Evolutionary conservation across 306 rosid genomes (phyloP), one percentile per base, ranked within the genome.

Genomic region (Trichosanthes cucumerina): DNA sequence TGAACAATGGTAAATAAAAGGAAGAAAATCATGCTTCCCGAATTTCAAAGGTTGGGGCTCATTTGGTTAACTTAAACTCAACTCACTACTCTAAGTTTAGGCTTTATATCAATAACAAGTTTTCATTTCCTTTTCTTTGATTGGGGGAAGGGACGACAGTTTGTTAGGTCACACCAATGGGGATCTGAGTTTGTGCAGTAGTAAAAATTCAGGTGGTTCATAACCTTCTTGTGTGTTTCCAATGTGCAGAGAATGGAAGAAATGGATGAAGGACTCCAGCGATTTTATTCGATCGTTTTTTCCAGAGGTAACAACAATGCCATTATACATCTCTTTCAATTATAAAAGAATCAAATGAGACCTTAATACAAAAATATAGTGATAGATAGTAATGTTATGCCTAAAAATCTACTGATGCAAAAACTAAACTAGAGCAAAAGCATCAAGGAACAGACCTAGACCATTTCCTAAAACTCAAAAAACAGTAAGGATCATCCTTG

Each of bases 81-180:
- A 44, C 28, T 2, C 26, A 44, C 46, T 46, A 24, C 57, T 14
- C 39, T 43, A 7, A 71, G 38, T 49, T 24, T 71, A 1, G 13
- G 59, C 39, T 72, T 72, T 47, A 47, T 47, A 72, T 26, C 23
- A 72, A 43, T 15, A 47, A 26, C 41, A 26, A 46, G 18, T 24
- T 70, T 26, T 7, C n/a, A 24, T 72, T 14, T 49, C 75, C 1
- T 10, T 72, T 47, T 9, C 58, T 4, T 46, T 72, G 77, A 23
- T 68, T 68, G 8, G 58, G 57, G 39, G 39, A 46, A 21, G 38
- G 54, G 34, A 2, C 5, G 53, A 44, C 2, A 26, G 33, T 70
- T 24, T 70, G 77, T 72, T 72, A 44, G 41, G 43, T 72, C 77
- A 72, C 77, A 47, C 77, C 24, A 72, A 26, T 9, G 43, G 43